Conservation (phyloP, 208 protist species). For the Acanthamoeba royreba region DNA sequence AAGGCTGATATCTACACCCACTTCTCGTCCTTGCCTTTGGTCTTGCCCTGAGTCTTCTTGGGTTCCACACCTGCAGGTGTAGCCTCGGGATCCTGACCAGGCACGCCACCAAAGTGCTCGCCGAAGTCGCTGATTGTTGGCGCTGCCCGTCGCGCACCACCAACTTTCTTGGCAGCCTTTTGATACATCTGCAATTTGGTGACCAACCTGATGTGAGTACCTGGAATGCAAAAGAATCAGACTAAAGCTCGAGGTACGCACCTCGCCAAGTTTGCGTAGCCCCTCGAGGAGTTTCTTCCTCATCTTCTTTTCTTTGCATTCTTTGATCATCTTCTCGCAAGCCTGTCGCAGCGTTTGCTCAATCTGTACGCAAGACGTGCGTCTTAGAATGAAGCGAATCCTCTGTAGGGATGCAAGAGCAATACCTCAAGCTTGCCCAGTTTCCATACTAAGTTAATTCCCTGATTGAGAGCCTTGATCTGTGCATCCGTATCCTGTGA, state of each 20-base stretch:
- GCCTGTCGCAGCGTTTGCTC: neutral
- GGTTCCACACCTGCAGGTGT: neutral
- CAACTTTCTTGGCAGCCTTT: neutral
- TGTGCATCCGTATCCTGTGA: neutral
- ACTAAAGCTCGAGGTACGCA: neutral
- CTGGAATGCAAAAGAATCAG: too few species aligned
- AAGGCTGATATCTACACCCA: neutral
- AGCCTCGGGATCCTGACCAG: too few species aligned
- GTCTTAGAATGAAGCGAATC: neutral
- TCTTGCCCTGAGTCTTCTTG: neutral
- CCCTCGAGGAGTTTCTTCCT: neutral
- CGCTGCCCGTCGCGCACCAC: neutral
- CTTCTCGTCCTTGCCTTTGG: neutral
- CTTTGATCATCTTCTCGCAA: neutral
- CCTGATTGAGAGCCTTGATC: neutral
- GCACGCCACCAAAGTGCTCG: neutral
- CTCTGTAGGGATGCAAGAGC: neutral
- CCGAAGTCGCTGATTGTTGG: neutral
- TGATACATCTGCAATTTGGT: neutral
- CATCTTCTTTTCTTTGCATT: neutral
- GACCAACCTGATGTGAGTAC: too few species aligned
- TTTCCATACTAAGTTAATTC: neutral
- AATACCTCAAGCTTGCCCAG: neutral
- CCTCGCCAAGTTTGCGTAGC: neutral
- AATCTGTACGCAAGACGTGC: neutral